Percentiles rank a stretch among this genome's conserved stretches.
These are phyloP conservation scores for Triticum turgidum DNA, from an alignment of 176 grass and related monocot genomes.

Conservation along the genomic window DNA sequence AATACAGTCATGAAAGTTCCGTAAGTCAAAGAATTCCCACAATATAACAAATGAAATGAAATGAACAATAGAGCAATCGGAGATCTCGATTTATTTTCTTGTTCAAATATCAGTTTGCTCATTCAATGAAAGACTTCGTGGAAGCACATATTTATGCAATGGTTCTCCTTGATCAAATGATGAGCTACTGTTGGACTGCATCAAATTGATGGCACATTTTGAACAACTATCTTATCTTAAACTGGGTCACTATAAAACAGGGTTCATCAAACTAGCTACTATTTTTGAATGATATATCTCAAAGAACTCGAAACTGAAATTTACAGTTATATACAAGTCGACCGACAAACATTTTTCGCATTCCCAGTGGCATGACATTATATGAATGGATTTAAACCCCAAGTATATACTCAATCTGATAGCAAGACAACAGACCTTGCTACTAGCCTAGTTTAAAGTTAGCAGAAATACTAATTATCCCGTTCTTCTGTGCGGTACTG, in stretches of 20 bases:
- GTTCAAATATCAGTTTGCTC: neutral
- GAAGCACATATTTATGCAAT: neutral
- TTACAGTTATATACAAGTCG: neutral
- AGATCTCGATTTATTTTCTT: slow-evolving; percentile 10
- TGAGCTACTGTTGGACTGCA: slow-evolving; percentile 1
- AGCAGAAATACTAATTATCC: neutral
- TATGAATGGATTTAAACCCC: neutral
- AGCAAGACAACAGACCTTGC: neutral
- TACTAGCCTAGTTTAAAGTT: neutral
- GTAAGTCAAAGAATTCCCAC: neutral
- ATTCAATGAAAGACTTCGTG: neutral
- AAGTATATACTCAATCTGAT: neutral
- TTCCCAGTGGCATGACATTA: neutral
- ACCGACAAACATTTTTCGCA: neutral
- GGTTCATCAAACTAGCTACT: neutral
- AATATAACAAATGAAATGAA: neutral
- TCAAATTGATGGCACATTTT: slow-evolving; percentile 2
- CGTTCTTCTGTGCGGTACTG: neutral
- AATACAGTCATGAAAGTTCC: slow-evolving; percentile 28
- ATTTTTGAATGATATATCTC: neutral
- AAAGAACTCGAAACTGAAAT: neutral
- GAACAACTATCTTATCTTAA: neutral
- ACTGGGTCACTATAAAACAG: neutral
- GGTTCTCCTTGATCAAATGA: slow-evolving; percentile 1
- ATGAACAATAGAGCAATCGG: neutral